Base-by-base conservation (phyloP, 345 rosid species). In the Trapa incisa region DNA sequence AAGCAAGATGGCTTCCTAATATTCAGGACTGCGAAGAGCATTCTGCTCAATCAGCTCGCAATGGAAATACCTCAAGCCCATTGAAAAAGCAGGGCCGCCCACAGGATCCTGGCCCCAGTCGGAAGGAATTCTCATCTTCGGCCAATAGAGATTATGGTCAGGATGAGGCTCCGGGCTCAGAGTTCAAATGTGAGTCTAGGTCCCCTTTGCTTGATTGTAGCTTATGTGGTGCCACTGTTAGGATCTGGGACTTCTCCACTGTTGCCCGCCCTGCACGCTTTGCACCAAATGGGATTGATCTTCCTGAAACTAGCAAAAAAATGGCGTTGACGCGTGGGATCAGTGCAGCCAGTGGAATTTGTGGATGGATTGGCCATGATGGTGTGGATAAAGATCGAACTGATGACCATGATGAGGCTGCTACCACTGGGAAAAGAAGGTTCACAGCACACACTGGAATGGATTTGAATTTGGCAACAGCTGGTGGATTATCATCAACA, bases 11-110 rank as follows among this genome's bases (percentile, higher is more conserved):
- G 99, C 93, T 87, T 74, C 87, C 85, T 61, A 82, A 89, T 76
- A 82, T 91, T 84, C 97, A 91, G 74, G 99, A 94, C 66, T 94
- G 90, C 77, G 99, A 91, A 87, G 99, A 94, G 75, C 96, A 91
- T 77, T 94, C 99, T 71, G 96, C 97, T 72, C 99, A 94, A 57
- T 94, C 99, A 66, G 91, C 99, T 71, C 89, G 96, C 74, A 82
- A 91, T 79, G 97, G 91, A 65, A 77, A 80, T 72, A 88, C 93
- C 71, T 79, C 92, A 56, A 88, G 89, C 56, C 87, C 96, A 73
- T 72, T 78, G 14, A 76, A 71, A 76, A 77, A 78, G 65, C 88
- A 78, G 79, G 77, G 79, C 68, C 85, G 72, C n/a, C 73, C 80
- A 16, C 85, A 72, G 72, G 95, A 87, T 74, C 86, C 88, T 72